Conservation (phyloP, 768 basidiomycete genomes). For the Mycena capillaripes region DNA sequence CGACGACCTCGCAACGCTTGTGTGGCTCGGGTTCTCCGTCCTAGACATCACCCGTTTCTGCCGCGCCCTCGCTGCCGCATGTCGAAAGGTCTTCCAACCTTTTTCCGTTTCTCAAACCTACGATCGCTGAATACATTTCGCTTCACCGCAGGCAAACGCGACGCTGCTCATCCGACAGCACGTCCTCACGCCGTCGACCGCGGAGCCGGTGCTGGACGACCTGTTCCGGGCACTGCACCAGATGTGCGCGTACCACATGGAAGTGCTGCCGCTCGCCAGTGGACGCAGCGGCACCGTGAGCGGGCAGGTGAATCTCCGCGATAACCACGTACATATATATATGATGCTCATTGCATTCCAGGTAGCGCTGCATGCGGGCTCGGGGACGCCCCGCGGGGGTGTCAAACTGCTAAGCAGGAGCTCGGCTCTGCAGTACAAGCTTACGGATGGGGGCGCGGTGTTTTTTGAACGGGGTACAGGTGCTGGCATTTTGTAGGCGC, state of each 20-base stretch:
- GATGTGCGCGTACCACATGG: constrained; percentile 76
- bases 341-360: constrained; percentile 40
- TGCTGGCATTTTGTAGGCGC: constrained; percentile 57
- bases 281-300: constrained; percentile 84
- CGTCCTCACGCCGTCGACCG: constrained; percentile 56
- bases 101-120: background rate
- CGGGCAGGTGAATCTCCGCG: constrained; percentile 69
- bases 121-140: constrained; percentile 4
- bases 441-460: constrained; percentile 73
- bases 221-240: constrained; percentile 72
- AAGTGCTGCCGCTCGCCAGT: constrained; percentile 78
- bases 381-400: constrained; percentile 48
- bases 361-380: constrained; percentile 76
- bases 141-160: constrained; percentile 57
- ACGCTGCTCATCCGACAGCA: constrained; percentile 78
- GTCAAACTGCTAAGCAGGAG: constrained; percentile 64
- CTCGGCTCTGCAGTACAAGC: constrained; percentile 76
- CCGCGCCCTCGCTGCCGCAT: constrained; percentile 71
- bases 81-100: constrained; percentile 60
- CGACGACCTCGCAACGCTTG: constrained; percentile 77
- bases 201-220: constrained; percentile 64
- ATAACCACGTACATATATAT: background rate
- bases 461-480: constrained; percentile 85
- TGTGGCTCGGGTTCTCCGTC: constrained; percentile 76
- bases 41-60: constrained; percentile 68